Conservation (phyloP, 2,329 filamentous ascomycete species). For the Clarireedia paspali region DNA sequence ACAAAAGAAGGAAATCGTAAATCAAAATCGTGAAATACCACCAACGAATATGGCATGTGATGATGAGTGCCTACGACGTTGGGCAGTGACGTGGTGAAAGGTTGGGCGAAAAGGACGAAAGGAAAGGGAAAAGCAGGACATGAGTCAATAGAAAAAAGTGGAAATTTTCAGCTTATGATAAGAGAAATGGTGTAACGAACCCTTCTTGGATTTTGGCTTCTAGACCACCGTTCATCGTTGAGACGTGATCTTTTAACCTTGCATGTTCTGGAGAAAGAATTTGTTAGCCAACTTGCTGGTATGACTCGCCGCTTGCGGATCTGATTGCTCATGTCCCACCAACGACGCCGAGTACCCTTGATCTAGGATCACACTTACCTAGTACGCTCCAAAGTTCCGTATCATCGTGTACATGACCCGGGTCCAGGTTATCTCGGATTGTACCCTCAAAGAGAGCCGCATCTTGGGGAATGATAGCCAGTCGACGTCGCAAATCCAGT, state of each 20-base stretch:
- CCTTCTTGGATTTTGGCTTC: slow-evolving; percentile 92
- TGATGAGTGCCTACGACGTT: slow-evolving; percentile 1
- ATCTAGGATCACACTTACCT: slow-evolving; percentile 48
- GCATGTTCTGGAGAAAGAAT: slow-evolving; percentile 63
- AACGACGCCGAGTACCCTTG: slow-evolving; percentile 10
- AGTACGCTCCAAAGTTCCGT: slow-evolving; percentile 95
- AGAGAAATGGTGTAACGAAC: slow-evolving; percentile 43
- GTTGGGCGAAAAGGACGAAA: slow-evolving; percentile 9
- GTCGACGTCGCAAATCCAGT: slow-evolving; percentile 75
- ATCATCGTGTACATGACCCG: slow-evolving; percentile 90
- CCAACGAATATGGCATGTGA: slow-evolving; percentile 9
- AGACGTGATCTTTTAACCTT: slow-evolving; percentile 82
- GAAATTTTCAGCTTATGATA: slow-evolving; percentile 7
- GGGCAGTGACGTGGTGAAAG: slow-evolving; percentile 11
- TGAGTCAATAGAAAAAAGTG: slow-evolving; percentile 1
- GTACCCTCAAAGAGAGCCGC: slow-evolving; percentile 92
- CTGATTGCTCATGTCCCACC: slow-evolving; percentile 23
- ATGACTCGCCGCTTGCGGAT: slow-evolving; percentile 21
- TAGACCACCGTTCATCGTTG: slow-evolving; percentile 78
- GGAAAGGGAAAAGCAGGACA: slow-evolving; percentile 6
- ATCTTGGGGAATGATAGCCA: slow-evolving; percentile 97
- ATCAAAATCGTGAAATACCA: not conserved
- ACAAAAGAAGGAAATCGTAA: not conserved
- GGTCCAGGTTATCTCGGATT: slow-evolving; percentile 90
- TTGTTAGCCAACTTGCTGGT: slow-evolving; percentile 32